A percentile compares a stretch with the other conserved stretches of the same genome.
Conservation (phyloP, 441 rosid genomes). For the Erodium trifolium region DNA sequence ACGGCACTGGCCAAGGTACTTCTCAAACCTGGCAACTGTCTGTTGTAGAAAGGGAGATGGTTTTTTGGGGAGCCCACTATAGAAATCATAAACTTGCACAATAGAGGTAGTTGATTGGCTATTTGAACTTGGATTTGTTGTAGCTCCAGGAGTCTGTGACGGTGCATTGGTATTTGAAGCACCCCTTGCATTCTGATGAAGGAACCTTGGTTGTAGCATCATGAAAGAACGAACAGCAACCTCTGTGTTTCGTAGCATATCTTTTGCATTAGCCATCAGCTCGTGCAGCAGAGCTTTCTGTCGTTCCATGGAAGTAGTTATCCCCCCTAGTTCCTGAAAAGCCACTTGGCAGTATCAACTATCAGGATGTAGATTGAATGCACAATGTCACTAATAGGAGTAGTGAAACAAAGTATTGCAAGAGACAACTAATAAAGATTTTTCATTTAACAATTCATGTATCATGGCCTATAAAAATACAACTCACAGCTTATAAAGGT, state of each 20-base stretch:
- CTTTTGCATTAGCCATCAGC: constrained; percentile 71
- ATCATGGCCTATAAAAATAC: too few relatives aligned
- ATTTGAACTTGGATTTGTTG: too few relatives aligned
- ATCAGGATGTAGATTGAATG: too few relatives aligned
- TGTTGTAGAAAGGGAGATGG: constrained; percentile 81
- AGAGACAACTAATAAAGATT: too few relatives aligned
- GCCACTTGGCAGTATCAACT: too few relatives aligned
- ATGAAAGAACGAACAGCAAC: constrained; percentile 80
- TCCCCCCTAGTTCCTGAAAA: too few relatives aligned
- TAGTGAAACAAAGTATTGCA: too few relatives aligned
- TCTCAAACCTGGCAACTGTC: constrained; percentile 81
- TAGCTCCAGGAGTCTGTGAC: constrained; percentile 30
- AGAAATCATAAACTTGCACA: constrained; percentile 67
- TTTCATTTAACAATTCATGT: too few relatives aligned
- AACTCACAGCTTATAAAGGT: too few relatives aligned
- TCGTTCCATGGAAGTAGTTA: too few relatives aligned
- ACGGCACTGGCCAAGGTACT: constrained; percentile 70
- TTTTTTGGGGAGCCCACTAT: constrained; percentile 85
- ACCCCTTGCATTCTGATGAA: constrained; percentile 46
- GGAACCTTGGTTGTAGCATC: constrained; percentile 70
- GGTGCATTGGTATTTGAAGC: constrained; percentile 42
- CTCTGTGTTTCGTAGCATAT: constrained; percentile 77
- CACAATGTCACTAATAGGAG: too few relatives aligned
- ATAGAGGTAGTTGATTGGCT: constrained; percentile 47
- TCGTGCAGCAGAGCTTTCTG: constrained; percentile 2